phyloP scores from a whole-genome alignment of 352 stramenopile species.

The Thraustochytrium striatum region DNA sequence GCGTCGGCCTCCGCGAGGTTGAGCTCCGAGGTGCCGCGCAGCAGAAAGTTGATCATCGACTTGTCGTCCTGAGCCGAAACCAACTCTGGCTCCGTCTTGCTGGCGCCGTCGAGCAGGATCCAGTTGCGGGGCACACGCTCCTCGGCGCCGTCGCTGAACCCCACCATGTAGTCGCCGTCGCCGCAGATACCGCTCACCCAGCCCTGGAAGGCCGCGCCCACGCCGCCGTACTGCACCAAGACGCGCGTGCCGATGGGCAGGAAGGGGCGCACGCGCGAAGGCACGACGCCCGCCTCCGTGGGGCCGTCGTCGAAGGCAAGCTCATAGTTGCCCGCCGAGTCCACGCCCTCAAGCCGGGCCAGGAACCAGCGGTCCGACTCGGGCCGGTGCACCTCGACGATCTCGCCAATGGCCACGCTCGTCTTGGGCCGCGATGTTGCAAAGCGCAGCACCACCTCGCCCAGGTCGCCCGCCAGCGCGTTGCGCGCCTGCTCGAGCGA shows the following conservation, averaged over 20 bases:
- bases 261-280: background rate
- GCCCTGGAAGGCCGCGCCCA: slow-evolving; percentile 39
- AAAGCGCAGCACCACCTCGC: background rate
- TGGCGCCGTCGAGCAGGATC: background rate
- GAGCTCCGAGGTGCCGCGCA: background rate
- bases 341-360: background rate
- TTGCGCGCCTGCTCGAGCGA: background rate
- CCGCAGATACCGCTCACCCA: slow-evolving; percentile 1
- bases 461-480: background rate
- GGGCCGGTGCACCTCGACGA: slow-evolving; percentile 33
- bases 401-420: background rate
- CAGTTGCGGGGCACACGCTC: slow-evolving; percentile 33
- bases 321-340: background rate
- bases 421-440: background rate
- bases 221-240: slow-evolving; percentile 30
- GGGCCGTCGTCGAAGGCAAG: slow-evolving; percentile 31
- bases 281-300: background rate
- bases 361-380: slow-evolving; percentile 19
- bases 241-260: slow-evolving; percentile 30
- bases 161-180: slow-evolving; percentile 45
- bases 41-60: slow-evolving; percentile 34
- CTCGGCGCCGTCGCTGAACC: slow-evolving; percentile 39
- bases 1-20: background rate
- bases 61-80: slow-evolving; percentile 1
- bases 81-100: background rate